Base-by-base conservation (phyloP, 2,329 filamentous ascomycete species). In the Epichloe gansuensis region DNA sequence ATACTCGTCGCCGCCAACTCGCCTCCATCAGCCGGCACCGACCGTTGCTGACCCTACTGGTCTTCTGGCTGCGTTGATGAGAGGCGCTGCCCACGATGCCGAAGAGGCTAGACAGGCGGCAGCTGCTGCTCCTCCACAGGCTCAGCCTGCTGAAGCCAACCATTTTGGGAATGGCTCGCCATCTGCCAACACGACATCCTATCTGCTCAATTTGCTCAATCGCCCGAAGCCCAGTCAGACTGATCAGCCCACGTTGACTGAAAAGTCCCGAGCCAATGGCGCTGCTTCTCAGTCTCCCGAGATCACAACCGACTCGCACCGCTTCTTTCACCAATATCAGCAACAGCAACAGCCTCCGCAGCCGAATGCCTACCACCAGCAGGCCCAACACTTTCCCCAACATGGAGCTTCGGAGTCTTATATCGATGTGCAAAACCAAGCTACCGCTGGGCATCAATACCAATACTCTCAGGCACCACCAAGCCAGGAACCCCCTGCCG, bases 121-220 rank as follows among this genome's bases (percentile, higher is more conserved):
- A 38, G 50, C 51, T 15, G 55, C 59, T 46, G 56, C 61, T 21
- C 52, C 59, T n/a, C 55, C 61, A 6, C 59, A 59, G 21, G 56
- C 60, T 11, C 62, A 62, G 55, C 54, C 63, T 3, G 52, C 61
- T 45, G 66, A 62, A 23, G 13, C 53, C 5, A 55, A 50, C 52
- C 60, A 69, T 41, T 78, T 76, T 69, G 72, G 68, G 57, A 68
- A 72, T 28, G 72, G 72, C 37, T 72, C 78, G 44, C 78, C 81
- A 51, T 70, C 78, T 23, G 76, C 81, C 46, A 85, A 89, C 66
- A 88, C 90, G 4, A 87, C 94, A 67, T 84, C 91, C 57, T 87
- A 93, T 63, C 75, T 98, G 47, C 81, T 97, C 56, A 86, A 88
- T 61, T 75, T 97, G 54, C 78, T 98, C 57, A 93, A 90, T 63